Percentiles rank a stretch among this genome's conserved stretches.
phyloP scores from a whole-genome alignment of 2,329 filamentous ascomycete species.

The Penicillium janthinellum region DNA sequence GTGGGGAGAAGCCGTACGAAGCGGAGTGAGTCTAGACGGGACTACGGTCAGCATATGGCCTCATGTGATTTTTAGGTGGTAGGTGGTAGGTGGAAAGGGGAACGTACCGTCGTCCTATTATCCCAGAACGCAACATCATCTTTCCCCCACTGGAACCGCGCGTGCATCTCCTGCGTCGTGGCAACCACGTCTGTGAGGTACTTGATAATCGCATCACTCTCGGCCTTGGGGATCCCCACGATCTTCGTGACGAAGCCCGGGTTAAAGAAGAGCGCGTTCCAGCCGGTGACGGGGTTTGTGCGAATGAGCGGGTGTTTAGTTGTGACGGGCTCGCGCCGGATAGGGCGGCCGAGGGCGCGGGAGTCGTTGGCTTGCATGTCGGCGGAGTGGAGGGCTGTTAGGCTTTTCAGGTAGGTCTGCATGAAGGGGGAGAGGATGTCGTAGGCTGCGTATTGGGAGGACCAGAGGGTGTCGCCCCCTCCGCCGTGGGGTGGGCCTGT shows the following conservation, averaged over 20 bases:
- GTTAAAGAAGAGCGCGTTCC: conserved; percentile 63
- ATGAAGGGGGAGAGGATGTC: conserved; percentile 58
- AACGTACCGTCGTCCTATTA: conserved; percentile 58
- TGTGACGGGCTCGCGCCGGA: conserved; percentile 55
- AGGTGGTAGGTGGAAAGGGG: not conserved
- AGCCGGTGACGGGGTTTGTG: conserved; percentile 63
- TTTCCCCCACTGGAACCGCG: conserved; percentile 65
- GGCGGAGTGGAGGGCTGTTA: conserved; percentile 59
- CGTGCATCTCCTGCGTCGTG: conserved; percentile 68
- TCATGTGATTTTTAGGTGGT: too few relatives aligned
- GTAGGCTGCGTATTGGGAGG: conserved; percentile 61
- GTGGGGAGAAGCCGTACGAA: conserved; percentile 59
- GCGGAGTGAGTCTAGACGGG: conserved; percentile 53
- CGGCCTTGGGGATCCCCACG: conserved; percentile 59
- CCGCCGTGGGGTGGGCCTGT: conserved; percentile 57
- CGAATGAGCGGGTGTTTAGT: conserved; percentile 61
- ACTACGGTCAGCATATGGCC: conserved; percentile 3
- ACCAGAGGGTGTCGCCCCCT: conserved; percentile 61
- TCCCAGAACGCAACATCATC: conserved; percentile 71
- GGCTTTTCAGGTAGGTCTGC: conserved; percentile 60
- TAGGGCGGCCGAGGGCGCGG: conserved; percentile 52
- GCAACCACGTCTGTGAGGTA: conserved; percentile 58
- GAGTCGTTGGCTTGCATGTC: conserved; percentile 57
- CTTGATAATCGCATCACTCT: conserved; percentile 55
- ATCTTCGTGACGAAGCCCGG: conserved; percentile 61